Percentiles rank a stretch among this genome's conserved stretches.
Evolutionary conservation across 2,329 filamentous ascomycete genomes (phyloP).

Genomic region (Alternaria rosae): DNA sequence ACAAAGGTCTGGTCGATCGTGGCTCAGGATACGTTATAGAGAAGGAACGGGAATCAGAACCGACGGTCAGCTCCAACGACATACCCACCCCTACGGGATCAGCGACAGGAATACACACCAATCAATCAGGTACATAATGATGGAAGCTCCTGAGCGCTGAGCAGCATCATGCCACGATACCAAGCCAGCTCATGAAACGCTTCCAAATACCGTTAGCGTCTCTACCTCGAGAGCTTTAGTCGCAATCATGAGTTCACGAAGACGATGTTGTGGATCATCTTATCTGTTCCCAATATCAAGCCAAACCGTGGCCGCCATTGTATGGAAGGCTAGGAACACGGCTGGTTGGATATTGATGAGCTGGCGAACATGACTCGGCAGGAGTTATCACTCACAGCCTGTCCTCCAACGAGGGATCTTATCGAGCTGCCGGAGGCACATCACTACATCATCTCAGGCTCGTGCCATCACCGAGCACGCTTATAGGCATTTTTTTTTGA

Average conservation of each 20-base stretch:
- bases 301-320: constrained; percentile 21
- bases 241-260: not conserved
- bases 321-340: constrained; percentile 16
- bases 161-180: constrained; percentile 2
- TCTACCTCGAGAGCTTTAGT: not conserved
- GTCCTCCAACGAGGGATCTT: constrained; percentile 10
- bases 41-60: constrained; percentile 30
- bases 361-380: constrained; percentile 24
- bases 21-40: constrained; percentile 66
- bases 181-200: not conserved
- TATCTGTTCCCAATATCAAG: constrained; percentile 11
- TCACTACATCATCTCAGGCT: constrained; percentile 14
- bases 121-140: constrained; percentile 27
- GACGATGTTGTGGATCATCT: not conserved
- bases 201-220: not conserved
- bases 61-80: constrained; percentile 16
- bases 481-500: constrained; percentile 21
- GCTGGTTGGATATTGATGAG: constrained; percentile 23
- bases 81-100: constrained; percentile 24
- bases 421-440: constrained; percentile 13
- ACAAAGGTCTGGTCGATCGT: constrained; percentile 80
- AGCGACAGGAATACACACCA: constrained; percentile 32
- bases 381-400: constrained; percentile 4
- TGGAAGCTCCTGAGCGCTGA: constrained; percentile 1
- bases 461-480: constrained; percentile 17